A percentile compares a stretch with the other conserved stretches of the same genome.
phyloP scores from a whole-genome alignment of 768 basidiomycete genomes.

The Termitomyces sp. region DNA sequence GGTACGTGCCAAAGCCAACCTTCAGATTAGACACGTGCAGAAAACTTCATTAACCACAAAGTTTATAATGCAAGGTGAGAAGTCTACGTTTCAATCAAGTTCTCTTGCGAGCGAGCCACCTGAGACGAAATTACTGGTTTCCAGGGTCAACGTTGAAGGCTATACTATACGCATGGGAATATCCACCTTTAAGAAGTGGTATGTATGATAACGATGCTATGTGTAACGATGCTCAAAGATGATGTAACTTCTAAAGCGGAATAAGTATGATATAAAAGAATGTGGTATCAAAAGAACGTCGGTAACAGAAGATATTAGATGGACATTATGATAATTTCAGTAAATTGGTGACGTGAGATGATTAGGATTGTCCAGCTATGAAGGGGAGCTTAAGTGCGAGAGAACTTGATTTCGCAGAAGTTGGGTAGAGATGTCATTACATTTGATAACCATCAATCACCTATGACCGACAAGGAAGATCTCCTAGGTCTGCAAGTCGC shows the following conservation, averaged over 20 bases:
- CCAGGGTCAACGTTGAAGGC: background rate
- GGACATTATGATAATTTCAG: background rate
- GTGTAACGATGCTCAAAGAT: background rate
- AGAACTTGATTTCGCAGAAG: background rate
- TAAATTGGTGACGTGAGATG: background rate
- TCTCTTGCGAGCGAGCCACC: too few relatives aligned
- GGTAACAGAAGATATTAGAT: background rate
- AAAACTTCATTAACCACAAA: too few relatives aligned
- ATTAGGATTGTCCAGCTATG: background rate
- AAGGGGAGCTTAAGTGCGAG: too few relatives aligned
- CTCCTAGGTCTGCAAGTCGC: background rate
- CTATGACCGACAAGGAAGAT: constrained; percentile 4
- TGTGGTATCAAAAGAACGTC: background rate
- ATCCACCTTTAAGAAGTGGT: background rate
- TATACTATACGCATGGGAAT: background rate
- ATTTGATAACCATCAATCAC: background rate
- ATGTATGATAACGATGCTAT: too few relatives aligned
- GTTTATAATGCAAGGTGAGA: too few relatives aligned
- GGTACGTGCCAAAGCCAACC: too few relatives aligned
- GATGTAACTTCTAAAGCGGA: background rate
- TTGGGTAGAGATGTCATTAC: background rate
- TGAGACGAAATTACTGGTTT: background rate
- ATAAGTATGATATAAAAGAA: background rate
- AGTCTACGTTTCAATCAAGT: too few relatives aligned
- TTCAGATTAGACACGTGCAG: too few relatives aligned